A percentile compares a stretch with the other conserved stretches of the same genome.
Evolutionary conservation across 2,329 filamentous ascomycete genomes (phyloP).

Genomic region (Botrytis aclada): DNA sequence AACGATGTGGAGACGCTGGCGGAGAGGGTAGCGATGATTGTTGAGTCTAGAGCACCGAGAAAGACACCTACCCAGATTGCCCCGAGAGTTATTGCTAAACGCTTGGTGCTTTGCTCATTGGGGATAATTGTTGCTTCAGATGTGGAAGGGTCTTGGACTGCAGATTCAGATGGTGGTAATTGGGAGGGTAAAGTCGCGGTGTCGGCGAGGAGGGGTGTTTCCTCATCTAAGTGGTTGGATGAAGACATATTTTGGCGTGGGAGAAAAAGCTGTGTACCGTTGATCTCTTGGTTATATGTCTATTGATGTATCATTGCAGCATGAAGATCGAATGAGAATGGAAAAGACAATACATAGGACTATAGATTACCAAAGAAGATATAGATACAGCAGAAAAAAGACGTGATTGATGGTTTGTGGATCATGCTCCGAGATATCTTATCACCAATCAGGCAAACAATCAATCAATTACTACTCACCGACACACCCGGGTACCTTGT

Average conservation of each 20-base stretch:
- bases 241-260: not conserved
- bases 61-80: constrained; percentile 60
- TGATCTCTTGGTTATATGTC: not conserved
- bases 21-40: constrained; percentile 81
- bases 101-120: constrained; percentile 47
- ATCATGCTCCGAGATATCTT: not conserved
- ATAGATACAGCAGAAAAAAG: not conserved
- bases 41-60: constrained; percentile 66
- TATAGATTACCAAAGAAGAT: not conserved
- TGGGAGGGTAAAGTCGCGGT: not conserved
- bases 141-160: constrained; percentile 3
- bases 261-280: not conserved
- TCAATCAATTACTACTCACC: not conserved
- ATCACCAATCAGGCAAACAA: not conserved
- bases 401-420: not conserved
- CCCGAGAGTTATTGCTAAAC: constrained; percentile 53
- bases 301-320: not conserved
- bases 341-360: not conserved
- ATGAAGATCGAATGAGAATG: not conserved
- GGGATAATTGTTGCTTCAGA: constrained; percentile 42
- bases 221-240: constrained; percentile 27
- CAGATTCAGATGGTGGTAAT: not conserved
- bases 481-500: not conserved
- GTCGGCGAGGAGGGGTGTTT: constrained; percentile 34
- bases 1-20: constrained; percentile 83